Conservation (phyloP, 371 early-diverging fungal species). For the Rhizopus microsporus region DNA sequence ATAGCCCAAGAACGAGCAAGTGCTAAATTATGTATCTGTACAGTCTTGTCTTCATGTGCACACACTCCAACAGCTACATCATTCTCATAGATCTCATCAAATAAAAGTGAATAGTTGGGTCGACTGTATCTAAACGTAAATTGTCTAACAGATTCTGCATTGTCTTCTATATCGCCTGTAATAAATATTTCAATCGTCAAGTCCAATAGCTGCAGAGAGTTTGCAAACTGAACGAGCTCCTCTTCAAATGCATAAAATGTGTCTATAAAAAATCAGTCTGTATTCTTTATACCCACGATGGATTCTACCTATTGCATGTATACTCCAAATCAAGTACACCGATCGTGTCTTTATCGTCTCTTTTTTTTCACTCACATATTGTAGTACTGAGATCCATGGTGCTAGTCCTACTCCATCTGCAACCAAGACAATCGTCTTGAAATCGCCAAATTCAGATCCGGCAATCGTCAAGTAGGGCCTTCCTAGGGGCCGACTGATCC, state of each 20-base stretch:
- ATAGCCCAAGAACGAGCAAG: conserved; percentile 31
- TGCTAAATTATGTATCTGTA: conserved; percentile 18
- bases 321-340: conserved; percentile 28
- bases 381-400: conserved; percentile 43
- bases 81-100: neutral
- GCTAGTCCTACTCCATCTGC: conserved; percentile 50
- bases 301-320: conserved; percentile 27
- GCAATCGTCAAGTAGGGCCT: conserved; percentile 8
- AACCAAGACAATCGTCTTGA: conserved; percentile 31
- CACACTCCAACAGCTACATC: conserved; percentile 34
- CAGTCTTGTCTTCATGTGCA: conserved; percentile 34
- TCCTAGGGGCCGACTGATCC: conserved; percentile 40
- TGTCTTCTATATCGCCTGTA: conserved; percentile 17
- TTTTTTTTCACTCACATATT: conserved; percentile 21
- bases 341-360: conserved; percentile 20
- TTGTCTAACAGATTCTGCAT: neutral
- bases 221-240: conserved; percentile 8
- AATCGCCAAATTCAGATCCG: conserved; percentile 30
- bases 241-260: conserved; percentile 27
- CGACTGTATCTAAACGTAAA: neutral
- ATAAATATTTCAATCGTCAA: conserved; percentile 12
- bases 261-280: conserved; percentile 5
- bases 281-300: neutral
- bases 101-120: conserved; percentile 17
- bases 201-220: conserved; percentile 1